Base-by-base conservation (phyloP, 495 filamentous ascomycete genomes). In the Penicillium angulare region DNA sequence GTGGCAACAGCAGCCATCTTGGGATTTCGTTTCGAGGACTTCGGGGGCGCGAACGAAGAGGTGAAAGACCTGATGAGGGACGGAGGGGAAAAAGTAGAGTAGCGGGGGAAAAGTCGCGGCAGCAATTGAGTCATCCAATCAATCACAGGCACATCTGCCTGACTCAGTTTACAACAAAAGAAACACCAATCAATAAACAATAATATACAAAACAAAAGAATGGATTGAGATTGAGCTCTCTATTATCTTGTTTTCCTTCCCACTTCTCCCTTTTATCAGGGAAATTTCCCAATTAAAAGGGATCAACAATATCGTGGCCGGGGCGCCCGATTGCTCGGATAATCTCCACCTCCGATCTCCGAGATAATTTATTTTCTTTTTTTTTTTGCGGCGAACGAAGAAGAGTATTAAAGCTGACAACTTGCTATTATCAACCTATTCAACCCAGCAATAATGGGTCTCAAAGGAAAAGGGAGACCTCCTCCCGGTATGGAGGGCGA, bases 1-100 rank as follows among this genome's bases (percentile, higher is more conserved):
- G 92, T 97, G 49, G 72, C 81, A 58, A 81, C 74, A 33, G 87
- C 87, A 38, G 84, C 78, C 81, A 83, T 83, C 52, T 55, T 72
- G 46, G 63, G 48, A 50, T 67, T 69, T 53, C 64, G 55, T 50
- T 55, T 66, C 48, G 56, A 57, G 39, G 56, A 42, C 60, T 63
- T 65, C 48, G 53, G 55, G 53, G 57, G 59, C 49, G 53, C 54
- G 40, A 50, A 43, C 43, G 47, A 53, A 24, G 34, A 56, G 45
- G 62, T 60, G 51, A 63, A 65, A 52, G 50, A 51, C 62, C 59
- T 63, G 35, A 55, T 52, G 43, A 57, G 56, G 55, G 51, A 52
- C 49, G 65, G 68, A 61, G 67, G 66, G 64, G 66, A 65, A 60
- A 64, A 64, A 61, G 64, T 59, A 67, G 69, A 61, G 67, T 55